Evolutionary conservation across 2,329 filamentous ascomycete genomes (phyloP).

Genomic region (Lachnellula cervina): DNA sequence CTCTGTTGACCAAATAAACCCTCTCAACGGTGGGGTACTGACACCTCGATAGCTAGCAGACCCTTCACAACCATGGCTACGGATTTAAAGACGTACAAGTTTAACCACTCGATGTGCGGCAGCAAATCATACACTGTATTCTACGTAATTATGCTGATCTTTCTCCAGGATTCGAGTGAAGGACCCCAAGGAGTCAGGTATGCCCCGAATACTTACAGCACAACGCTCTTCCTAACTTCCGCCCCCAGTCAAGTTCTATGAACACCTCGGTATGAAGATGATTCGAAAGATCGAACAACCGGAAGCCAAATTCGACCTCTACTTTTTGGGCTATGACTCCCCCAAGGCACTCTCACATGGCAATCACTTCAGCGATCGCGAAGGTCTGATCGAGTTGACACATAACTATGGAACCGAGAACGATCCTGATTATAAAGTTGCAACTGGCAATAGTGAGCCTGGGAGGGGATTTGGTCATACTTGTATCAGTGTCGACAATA

Average conservation of each 20-base stretch:
- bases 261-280: slow-evolving; percentile 81
- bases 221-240: not conserved
- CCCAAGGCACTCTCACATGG: slow-evolving; percentile 69
- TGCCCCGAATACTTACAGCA: not conserved
- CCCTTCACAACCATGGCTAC: slow-evolving; percentile 48
- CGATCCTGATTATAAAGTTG: slow-evolving; percentile 73
- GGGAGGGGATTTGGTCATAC: slow-evolving; percentile 68
- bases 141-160: slow-evolving; percentile 7
- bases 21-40: slow-evolving; percentile 2
- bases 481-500: slow-evolving; percentile 75
- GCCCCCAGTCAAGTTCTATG: slow-evolving; percentile 76
- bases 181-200: slow-evolving; percentile 77
- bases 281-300: slow-evolving; percentile 78
- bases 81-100: slow-evolving; percentile 71
- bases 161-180: slow-evolving; percentile 78
- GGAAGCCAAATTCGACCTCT: slow-evolving; percentile 88
- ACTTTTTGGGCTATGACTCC: slow-evolving; percentile 88
- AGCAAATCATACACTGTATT: not conserved
- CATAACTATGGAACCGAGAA: slow-evolving; percentile 85
- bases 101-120: slow-evolving; percentile 79
- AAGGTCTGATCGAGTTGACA: slow-evolving; percentile 84
- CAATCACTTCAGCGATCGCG: slow-evolving; percentile 70
- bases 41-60: slow-evolving; percentile 24
- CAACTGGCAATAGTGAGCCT: slow-evolving; percentile 89
- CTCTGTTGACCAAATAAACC: not conserved